Evolutionary conservation across 148 eudicot species (phyloP), one percentile per base, ranked within the genome.

Genomic region (Selenicereus undatus): DNA sequence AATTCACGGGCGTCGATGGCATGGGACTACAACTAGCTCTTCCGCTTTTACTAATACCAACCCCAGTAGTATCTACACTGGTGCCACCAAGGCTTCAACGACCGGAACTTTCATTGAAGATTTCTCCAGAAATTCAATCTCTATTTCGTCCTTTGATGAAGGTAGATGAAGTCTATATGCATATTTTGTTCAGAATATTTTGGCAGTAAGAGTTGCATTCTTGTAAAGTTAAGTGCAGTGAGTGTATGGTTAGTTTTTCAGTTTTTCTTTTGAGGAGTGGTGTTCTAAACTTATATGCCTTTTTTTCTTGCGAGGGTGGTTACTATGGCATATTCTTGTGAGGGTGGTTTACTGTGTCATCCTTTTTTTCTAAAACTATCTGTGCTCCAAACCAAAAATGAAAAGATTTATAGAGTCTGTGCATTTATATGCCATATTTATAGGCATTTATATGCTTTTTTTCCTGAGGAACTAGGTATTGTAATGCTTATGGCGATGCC

Each of bases 141-240:
- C 98, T 13, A 73, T 79, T 82, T 91, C 97, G 78, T 93, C 97
- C 30, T 27, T 94, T 22, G 87, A 90, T 76, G 98, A 94, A 86
- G 98, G 98, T 80, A 88, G 92, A 82, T 90, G 81, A 85, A 22
- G 18, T 43, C 45, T 79, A 24, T 72, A 14, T 78, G 42, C 24
- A 9, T 70, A 10, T 2, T 8, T n/a, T 54, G 11, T 76, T 20
- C 26, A 62, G 30, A 77, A 8, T 36, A 77, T 43, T 39, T 77
- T 22, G 71, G 16, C 43, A 13, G 35, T 42, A 8, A 26, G 29
- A 36, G 39, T 36, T 60, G n/a, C 8, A 64, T 77, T 32, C 50
- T 22, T 77, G 73, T 78, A 78, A 24, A 78, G 72, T 27, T 18
- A 43, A n/a, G 50, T 65, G 21, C 11, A 51, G 32, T 54, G 2